phyloP scores from a whole-genome alignment of 257 asterid species.

The Nemophila menziesii region DNA sequence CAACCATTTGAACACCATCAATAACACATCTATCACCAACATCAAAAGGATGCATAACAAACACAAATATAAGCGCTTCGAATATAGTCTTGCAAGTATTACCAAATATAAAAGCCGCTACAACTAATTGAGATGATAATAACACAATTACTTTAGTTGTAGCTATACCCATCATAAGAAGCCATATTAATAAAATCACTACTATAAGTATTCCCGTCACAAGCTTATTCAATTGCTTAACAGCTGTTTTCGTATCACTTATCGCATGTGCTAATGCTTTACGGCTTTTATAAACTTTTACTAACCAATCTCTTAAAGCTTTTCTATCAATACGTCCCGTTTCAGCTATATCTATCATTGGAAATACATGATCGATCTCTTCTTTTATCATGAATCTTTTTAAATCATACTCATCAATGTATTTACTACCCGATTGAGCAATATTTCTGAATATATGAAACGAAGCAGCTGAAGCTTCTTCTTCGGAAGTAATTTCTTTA shows the following conservation, averaged over 20 bases:
- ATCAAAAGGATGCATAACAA: conserved; percentile 86
- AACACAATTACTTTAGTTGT: conserved; percentile 63
- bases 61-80: conserved; percentile 70
- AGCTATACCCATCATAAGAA: conserved; percentile 63
- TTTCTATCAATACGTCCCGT: conserved; percentile 52
- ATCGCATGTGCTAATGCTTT: conserved; percentile 82
- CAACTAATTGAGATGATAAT: conserved; percentile 71
- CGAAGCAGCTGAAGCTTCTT: conserved; percentile 82
- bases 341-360: conserved; percentile 60
- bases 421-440: conserved; percentile 64
- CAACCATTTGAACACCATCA: conserved; percentile 76
- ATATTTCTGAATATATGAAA: conserved; percentile 67
- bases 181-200: conserved; percentile 54
- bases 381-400: conserved; percentile 78
- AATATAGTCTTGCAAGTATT: conserved; percentile 86
- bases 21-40: conserved; percentile 82
- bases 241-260: conserved; percentile 72
- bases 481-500: conserved; percentile 64
- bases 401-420: conserved; percentile 56
- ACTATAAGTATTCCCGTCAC: conserved; percentile 38
- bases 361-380: conserved; percentile 65
- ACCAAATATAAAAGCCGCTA: conserved; percentile 72
- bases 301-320: conserved; percentile 73
- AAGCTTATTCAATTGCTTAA: conserved; percentile 55
- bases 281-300: conserved; percentile 82